Evolutionary conservation across 179 eudicot species (phyloP).

Genomic region (Silene noctiflora): DNA sequence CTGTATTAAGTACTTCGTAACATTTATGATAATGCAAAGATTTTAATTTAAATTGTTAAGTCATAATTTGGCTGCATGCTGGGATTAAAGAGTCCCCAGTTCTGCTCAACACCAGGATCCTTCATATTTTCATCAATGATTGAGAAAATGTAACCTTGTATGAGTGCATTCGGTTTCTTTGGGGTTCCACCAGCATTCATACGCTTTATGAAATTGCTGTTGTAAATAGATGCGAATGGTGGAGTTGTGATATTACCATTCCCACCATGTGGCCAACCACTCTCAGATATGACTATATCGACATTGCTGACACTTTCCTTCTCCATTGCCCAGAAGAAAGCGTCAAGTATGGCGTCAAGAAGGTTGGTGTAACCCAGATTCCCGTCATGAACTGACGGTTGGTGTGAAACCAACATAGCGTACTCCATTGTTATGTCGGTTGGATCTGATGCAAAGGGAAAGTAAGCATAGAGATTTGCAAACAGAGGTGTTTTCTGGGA

Average conservation of each 20-base stretch:
- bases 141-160: conserved; percentile 38
- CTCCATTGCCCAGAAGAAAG: conserved; percentile 40
- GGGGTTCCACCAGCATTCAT: conserved; percentile 34
- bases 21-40: not conserved
- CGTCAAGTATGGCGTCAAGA: conserved; percentile 43
- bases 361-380: conserved; percentile 33
- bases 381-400: conserved; percentile 28
- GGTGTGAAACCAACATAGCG: conserved; percentile 26
- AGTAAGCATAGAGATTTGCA: conserved; percentile 43
- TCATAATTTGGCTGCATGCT: conserved; percentile 33
- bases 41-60: not conserved
- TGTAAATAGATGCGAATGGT: conserved; percentile 39
- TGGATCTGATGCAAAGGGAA: conserved; percentile 42
- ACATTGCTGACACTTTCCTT: conserved; percentile 30
- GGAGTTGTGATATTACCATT: conserved; percentile 37
- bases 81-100: conserved; percentile 45
- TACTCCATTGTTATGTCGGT: conserved; percentile 26
- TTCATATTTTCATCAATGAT: conserved; percentile 40
- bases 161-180: conserved; percentile 22
- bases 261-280: conserved; percentile 49
- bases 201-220: conserved; percentile 26
- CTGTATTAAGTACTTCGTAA: not conserved
- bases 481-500: conserved; percentile 26
- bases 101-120: conserved; percentile 39
- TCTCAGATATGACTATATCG: conserved; percentile 36